Evolutionary conservation across 371 early-diverging fungal species (phyloP).

Genomic region (Rhizopus microsporus): DNA sequence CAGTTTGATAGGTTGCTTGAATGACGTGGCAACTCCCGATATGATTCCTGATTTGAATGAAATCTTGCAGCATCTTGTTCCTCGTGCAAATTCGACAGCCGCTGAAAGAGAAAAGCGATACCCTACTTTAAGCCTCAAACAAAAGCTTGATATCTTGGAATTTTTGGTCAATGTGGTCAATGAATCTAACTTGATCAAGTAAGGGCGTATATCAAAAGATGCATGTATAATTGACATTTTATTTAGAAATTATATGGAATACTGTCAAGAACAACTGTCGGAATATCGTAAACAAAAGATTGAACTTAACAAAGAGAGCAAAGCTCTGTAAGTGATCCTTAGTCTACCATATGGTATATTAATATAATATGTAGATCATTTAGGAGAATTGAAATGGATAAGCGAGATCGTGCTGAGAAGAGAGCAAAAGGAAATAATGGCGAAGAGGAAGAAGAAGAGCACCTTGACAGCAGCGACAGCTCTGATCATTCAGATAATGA

Average conservation of each 20-base stretch:
- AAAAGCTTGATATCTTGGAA: conserved; percentile 42
- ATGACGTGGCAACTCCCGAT: conserved; percentile 49
- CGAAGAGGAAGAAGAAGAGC: conserved; percentile 26
- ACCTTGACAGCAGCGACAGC: conserved; percentile 16
- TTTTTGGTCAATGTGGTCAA: conserved; percentile 48
- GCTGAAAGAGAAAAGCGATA: conserved; percentile 50
- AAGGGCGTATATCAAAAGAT: conserved; percentile 1
- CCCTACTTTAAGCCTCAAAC: conserved; percentile 32
- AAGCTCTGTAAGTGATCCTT: conserved; percentile 34
- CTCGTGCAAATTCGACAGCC: conserved; percentile 33
- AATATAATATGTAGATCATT: conserved; percentile 17
- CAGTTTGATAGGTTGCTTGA: conserved; percentile 46
- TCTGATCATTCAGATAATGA: conserved; percentile 13
- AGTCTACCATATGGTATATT: background rate
- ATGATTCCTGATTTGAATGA: conserved; percentile 40
- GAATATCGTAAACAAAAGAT: conserved; percentile 62
- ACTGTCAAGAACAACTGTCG: conserved; percentile 58
- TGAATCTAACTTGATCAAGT: conserved; percentile 47
- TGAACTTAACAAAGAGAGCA: conserved; percentile 68
- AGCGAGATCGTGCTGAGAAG: conserved; percentile 26
- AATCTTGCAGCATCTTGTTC: conserved; percentile 42
- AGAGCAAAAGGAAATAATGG: conserved; percentile 24
- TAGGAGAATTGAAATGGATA: conserved; percentile 33
- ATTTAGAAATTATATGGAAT: conserved; percentile 63
- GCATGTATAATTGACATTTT: background rate